Conservation (phyloP, 306 rosid genomes). For the Rosa rugosa region DNA sequence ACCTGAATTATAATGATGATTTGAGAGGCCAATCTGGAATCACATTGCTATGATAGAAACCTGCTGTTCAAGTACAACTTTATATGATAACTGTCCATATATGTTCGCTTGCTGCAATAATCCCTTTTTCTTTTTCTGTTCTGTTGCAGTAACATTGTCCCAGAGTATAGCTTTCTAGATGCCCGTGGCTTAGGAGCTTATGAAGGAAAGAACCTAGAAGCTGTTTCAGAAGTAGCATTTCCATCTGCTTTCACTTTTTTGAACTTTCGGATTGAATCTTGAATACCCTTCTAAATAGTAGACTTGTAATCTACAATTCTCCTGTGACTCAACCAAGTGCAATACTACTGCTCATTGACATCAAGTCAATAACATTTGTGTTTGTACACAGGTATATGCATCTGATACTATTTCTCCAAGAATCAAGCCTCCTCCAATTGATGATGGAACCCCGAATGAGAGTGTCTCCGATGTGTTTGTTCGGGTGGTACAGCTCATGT, state of each 20-base stretch:
- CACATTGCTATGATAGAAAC: neutral
- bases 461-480: conserved; percentile 87
- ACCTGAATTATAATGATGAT: conserved; percentile 1
- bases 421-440: conserved; percentile 74
- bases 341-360: neutral
- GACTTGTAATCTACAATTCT: neutral
- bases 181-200: conserved; percentile 90
- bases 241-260: no score
- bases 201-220: conserved; percentile 82
- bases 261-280: neutral
- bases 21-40: conserved; percentile 6
- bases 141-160: conserved; percentile 77
- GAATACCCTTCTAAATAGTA: neutral
- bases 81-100: neutral
- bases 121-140: neutral
- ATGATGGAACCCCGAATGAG: conserved; percentile 93
- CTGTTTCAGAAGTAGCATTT: conserved; percentile 66
- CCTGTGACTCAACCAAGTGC: neutral
- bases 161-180: conserved; percentile 93
- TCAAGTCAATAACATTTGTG: neutral
- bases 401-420: conserved; percentile 66
- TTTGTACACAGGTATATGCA: conserved; percentile 56
- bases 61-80: neutral
- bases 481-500: conserved; percentile 91
- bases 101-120: conserved; percentile 15